phyloP scores from a whole-genome alignment of 1,284 basidiomycete species.

The Sanghuangporus weigelae region DNA sequence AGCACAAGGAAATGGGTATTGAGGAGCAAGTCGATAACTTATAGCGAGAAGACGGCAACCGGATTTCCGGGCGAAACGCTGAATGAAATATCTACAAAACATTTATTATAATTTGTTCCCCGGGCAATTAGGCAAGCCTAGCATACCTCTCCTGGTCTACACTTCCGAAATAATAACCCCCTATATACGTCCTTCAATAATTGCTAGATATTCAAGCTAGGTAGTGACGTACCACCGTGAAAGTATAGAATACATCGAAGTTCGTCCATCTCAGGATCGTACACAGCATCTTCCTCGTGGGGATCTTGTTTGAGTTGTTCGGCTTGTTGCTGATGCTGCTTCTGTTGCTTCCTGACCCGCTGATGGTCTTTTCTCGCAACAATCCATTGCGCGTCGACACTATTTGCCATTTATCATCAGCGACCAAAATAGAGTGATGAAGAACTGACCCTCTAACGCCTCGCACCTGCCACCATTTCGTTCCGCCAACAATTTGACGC shows the following conservation, averaged over 20 bases:
- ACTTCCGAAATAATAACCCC: slow-evolving; percentile 80
- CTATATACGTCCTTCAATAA: slow-evolving; percentile 28
- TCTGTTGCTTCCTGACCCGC: slow-evolving; percentile 50
- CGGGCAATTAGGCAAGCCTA: background rate
- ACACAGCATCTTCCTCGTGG: slow-evolving; percentile 23
- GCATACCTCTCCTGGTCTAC: slow-evolving; percentile 68
- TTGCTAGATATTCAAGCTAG: background rate
- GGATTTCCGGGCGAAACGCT: slow-evolving; percentile 86
- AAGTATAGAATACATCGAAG: slow-evolving; percentile 83
- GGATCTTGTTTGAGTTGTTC: slow-evolving; percentile 27
- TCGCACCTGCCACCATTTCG: slow-evolving; percentile 96
- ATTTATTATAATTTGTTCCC: slow-evolving; percentile 18
- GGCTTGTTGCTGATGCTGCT: slow-evolving; percentile 38
- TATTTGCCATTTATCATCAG: slow-evolving; percentile 26
- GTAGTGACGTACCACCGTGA: slow-evolving; percentile 59
- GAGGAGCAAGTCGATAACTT: slow-evolving; percentile 87
- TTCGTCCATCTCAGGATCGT: slow-evolving; percentile 69
- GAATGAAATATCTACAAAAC: slow-evolving; percentile 65
- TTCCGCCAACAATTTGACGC: slow-evolving; percentile 77
- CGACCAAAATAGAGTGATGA: background rate
- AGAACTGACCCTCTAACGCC: slow-evolving; percentile 60
- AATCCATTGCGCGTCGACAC: slow-evolving; percentile 90
- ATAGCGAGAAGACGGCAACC: slow-evolving; percentile 86
- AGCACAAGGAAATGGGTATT: slow-evolving; percentile 96
- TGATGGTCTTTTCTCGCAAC: slow-evolving; percentile 69